Conservation (phyloP, 106 monocot species). For the Acorus gramineus region DNA sequence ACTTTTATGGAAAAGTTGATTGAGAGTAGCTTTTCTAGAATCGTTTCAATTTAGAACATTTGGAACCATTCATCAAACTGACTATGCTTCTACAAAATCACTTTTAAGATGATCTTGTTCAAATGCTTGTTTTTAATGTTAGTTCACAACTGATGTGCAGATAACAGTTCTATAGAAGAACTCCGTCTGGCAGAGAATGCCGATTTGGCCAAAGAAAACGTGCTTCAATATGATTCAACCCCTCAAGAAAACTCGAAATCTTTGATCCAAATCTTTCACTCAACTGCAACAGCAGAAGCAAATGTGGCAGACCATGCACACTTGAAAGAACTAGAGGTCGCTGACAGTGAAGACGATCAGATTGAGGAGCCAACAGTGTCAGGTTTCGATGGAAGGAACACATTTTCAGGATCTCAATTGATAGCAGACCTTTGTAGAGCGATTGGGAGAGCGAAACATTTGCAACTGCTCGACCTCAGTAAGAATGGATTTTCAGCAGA, state of each 20-base stretch:
- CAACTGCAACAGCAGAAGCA: neutral
- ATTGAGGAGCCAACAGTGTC: constrained; percentile 1
- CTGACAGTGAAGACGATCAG: constrained; percentile 41
- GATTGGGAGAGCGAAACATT: constrained; percentile 16
- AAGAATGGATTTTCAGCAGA: constrained; percentile 21
- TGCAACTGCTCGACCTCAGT: constrained; percentile 50
- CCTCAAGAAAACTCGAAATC: neutral
- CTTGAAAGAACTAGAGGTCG: constrained; percentile 23
- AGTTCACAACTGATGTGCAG: constrained; percentile 16
- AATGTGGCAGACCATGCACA: neutral
- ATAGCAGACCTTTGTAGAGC: constrained; percentile 24
- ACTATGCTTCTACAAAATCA: neutral
- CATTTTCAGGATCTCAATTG: constrained; percentile 5
- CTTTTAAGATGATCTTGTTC: neutral
- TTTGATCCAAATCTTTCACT: neutral
- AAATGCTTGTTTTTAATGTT: neutral
- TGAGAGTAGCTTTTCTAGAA: too few relatives aligned
- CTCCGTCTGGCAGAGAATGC: constrained; percentile 56
- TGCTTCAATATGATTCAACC: constrained; percentile 1
- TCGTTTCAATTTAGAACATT: too few relatives aligned
- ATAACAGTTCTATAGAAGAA: constrained; percentile 67
- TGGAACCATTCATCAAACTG: too few relatives aligned
- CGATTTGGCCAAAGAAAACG: constrained; percentile 22
- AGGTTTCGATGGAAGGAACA: constrained; percentile 9
- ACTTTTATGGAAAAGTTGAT: too few relatives aligned